Conservation (phyloP, 1,139 yeast genomes). For the Geotrichum candidum region DNA sequence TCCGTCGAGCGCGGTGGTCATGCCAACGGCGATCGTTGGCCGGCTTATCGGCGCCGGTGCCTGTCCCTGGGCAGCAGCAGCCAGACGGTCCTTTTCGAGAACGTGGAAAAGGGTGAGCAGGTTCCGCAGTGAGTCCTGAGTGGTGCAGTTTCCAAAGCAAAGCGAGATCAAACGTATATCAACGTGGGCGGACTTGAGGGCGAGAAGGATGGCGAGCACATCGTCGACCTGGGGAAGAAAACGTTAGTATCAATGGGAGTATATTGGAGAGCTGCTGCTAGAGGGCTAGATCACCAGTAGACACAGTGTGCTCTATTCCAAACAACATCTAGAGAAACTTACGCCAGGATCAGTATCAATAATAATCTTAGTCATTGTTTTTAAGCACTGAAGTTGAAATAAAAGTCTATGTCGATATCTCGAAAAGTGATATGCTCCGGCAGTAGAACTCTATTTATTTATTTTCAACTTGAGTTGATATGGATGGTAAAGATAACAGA, state of each 20-base stretch:
- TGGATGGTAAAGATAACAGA: no score
- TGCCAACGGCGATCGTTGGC: slow-evolving; percentile 37
- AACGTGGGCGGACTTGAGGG: slow-evolving; percentile 31
- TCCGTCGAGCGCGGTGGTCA: slow-evolving; percentile 32
- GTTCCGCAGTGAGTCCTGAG: slow-evolving; percentile 35
- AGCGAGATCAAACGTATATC: slow-evolving; percentile 37
- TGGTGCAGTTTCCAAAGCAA: slow-evolving; percentile 39
- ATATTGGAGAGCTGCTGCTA: neutral
- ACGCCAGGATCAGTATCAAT: slow-evolving; percentile 41
- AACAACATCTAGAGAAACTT: slow-evolving; percentile 10
- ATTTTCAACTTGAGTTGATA: no score
- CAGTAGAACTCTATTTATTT: no score
- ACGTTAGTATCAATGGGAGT: neutral
- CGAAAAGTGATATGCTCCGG: no score
- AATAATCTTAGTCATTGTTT: slow-evolving; percentile 26
- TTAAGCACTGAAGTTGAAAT: no score
- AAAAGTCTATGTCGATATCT: no score
- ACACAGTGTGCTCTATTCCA: neutral
- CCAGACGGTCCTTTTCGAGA: slow-evolving; percentile 29
- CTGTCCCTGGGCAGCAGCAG: slow-evolving; percentile 23
- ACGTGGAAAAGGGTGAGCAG: slow-evolving; percentile 36
- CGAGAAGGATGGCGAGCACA: slow-evolving; percentile 37
- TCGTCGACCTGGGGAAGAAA: slow-evolving; percentile 35
- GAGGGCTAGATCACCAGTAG: neutral
- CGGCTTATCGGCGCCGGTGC: neutral